Conservation (phyloP, 345 rosid species). For the Mangifera indica region DNA sequence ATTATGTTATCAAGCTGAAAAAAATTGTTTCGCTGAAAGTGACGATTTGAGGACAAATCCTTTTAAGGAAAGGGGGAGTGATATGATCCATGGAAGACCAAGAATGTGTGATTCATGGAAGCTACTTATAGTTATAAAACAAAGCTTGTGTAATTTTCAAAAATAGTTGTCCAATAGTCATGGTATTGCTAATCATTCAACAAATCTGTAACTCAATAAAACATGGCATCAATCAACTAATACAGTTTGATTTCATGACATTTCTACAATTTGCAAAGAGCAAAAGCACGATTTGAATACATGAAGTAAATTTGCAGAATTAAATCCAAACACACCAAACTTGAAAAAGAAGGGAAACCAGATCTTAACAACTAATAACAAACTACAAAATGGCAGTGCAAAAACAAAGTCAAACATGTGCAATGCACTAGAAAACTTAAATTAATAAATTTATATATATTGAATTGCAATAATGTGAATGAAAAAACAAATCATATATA, state of each 20-base stretch:
- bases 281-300: background rate
- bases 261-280: too few relatives aligned
- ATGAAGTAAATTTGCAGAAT: background rate
- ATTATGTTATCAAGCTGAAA: too few relatives aligned
- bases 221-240: too few relatives aligned
- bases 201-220: background rate
- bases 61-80: too few relatives aligned
- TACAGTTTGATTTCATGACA: background rate
- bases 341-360: conserved; percentile 18
- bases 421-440: too few relatives aligned
- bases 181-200: conserved; percentile 28
- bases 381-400: background rate
- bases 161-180: conserved; percentile 96
- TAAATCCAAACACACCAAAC: conserved; percentile 24
- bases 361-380: conserved; percentile 20
- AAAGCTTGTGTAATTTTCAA: conserved; percentile 85
- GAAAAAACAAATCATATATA: conserved; percentile 15
- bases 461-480: background rate
- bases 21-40: too few relatives aligned
- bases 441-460: too few relatives aligned
- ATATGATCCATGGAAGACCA: too few relatives aligned
- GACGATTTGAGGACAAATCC: too few relatives aligned
- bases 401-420: background rate
- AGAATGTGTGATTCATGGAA: too few relatives aligned
- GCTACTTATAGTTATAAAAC: conserved; percentile 94